Evolutionary conservation across 768 basidiomycete genomes (phyloP).

Genomic region (Termitomyces sp.): DNA sequence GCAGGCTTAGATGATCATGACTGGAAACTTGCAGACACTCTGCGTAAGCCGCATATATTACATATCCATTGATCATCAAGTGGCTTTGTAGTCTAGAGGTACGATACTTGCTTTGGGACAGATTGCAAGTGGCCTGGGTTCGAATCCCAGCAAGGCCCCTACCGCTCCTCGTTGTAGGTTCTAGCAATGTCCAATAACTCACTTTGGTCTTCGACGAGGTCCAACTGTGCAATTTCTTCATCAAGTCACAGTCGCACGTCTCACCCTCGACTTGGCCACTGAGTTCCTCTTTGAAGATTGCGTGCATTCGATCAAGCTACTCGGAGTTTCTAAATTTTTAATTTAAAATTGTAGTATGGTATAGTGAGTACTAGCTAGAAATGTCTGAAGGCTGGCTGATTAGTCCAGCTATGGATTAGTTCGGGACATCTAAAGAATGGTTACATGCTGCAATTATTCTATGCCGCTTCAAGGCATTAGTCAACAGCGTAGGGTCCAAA

Average conservation of each 20-base stretch:
- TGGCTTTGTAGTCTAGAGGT: slow-evolving; percentile 32
- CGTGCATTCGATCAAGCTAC: no score
- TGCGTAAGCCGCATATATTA: no score
- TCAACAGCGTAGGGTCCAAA: not conserved
- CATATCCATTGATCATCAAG: no score
- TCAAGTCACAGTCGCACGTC: no score
- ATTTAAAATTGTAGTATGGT: no score
- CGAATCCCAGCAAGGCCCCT: slow-evolving; percentile 43
- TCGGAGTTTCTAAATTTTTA: no score
- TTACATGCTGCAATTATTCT: not conserved
- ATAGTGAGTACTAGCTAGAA: no score
- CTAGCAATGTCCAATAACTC: no score
- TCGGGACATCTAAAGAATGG: not conserved
- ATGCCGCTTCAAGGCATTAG: not conserved
- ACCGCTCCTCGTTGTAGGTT: fast-evolving
- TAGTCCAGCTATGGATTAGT: not conserved
- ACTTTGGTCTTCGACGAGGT: no score
- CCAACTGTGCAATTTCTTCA: no score
- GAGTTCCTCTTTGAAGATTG: no score
- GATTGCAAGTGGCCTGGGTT: slow-evolving; percentile 45
- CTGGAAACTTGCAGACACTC: not conserved
- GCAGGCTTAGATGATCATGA: not conserved
- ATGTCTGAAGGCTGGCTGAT: not conserved
- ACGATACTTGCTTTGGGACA: slow-evolving; percentile 47
- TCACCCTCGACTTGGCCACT: no score